A percentile compares a stretch with the other conserved stretches of the same genome.
Evolutionary conservation across 495 filamentous ascomycete species (phyloP).

Genomic region (Penicillium subrubescens): DNA sequence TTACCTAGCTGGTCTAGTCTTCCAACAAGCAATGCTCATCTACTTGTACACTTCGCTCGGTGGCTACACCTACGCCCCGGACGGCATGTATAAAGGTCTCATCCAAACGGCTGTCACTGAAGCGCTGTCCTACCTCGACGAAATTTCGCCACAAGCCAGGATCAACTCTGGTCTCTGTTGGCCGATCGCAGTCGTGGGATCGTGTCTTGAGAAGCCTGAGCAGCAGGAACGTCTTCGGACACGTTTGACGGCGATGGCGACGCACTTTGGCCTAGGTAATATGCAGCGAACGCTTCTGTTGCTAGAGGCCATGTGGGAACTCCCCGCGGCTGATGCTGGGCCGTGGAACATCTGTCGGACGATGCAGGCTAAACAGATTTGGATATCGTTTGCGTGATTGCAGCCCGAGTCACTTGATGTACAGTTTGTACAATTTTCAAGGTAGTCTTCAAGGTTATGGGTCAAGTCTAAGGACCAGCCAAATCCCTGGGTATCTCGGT

Average conservation of each 20-base stretch:
- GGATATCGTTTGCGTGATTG: slow-evolving; percentile 43
- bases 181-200: slow-evolving; percentile 42
- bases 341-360: slow-evolving; percentile 45
- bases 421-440: not conserved
- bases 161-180: slow-evolving; percentile 44
- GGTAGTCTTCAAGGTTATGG: not conserved
- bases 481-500: slow-evolving; percentile 68
- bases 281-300: slow-evolving; percentile 40
- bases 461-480: slow-evolving; percentile 12
- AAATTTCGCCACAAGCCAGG: slow-evolving; percentile 31
- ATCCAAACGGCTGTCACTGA: slow-evolving; percentile 34
- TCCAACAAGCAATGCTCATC: slow-evolving; percentile 41
- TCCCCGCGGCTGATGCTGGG: slow-evolving; percentile 29
- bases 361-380: slow-evolving; percentile 42
- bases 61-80: slow-evolving; percentile 26
- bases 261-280: slow-evolving; percentile 38
- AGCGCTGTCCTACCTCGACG: slow-evolving; percentile 32
- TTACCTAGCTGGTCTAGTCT: slow-evolving; percentile 36
- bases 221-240: slow-evolving; percentile 27
- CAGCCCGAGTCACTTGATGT: too few relatives aligned
- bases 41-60: slow-evolving; percentile 39
- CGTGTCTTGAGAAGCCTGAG: slow-evolving; percentile 26
- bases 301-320: slow-evolving; percentile 41
- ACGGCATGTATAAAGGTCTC: slow-evolving; percentile 38
- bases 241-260: slow-evolving; percentile 30